Evolutionary conservation across 2,329 filamentous ascomycete genomes (phyloP), one percentile per base, ranked within the genome.

Genomic region (Fusarium paranaense): DNA sequence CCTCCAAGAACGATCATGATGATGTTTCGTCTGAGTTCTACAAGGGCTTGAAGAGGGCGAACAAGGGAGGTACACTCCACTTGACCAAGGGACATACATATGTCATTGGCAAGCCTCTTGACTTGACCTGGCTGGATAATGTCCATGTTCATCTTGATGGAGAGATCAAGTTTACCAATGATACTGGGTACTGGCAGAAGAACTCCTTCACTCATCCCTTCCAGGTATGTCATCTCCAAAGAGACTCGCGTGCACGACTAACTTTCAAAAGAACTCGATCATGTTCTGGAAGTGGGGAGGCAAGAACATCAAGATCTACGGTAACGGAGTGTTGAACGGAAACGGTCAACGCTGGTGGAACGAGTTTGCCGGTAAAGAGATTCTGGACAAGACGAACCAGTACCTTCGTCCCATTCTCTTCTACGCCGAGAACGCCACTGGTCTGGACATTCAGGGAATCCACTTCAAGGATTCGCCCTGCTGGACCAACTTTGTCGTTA

Each of bases 291-390:
- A 74, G 52, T 76, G 69, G 74, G 74, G 74, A 32, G 74, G 74
- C 11, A 72, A 74, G 40, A 61, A 66, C 40, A 76, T 76, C 58
- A 76, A 76, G 52, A 72, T 78, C 1, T 78, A 78, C 1, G 76
- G 76, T 18, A 71, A 76, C 6, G 76, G 76, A 6, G 70, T 74
- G 18, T 20, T 78, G 67, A 77, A 76, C 45, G 72, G 74, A 40
- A 75, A 76, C 27, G 75, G 72, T 8, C 76, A 78, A 54, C 60
- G 76, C 14, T 78, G 76, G 76, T 78, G 76, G 76, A 78, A 78
- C 27, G 75, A 78, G 52, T 78, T 78, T 10, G 72, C 74, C 2
- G 76, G 72, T 4, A 67, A 69, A 27, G 76, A 77, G 66, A 76
- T 78, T 5, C 62, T 78, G 5, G 70, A 78, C 47, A 64, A 62